Conservation (phyloP, 495 filamentous ascomycete species). For the Xylaria palmicola region DNA sequence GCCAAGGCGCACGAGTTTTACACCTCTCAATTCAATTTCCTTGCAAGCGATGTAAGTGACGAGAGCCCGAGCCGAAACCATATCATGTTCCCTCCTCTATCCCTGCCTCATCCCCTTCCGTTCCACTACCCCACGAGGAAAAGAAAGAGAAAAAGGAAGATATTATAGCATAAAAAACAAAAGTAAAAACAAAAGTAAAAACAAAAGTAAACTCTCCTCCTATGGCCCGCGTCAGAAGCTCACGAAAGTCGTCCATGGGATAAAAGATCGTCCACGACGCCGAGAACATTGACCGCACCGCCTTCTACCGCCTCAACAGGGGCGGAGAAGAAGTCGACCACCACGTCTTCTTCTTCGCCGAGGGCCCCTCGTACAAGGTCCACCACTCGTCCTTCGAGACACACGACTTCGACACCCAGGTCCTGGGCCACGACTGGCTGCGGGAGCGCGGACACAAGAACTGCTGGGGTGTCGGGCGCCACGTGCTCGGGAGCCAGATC, state of each 20-base stretch:
- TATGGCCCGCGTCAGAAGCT: background rate
- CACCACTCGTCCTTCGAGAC: constrained; percentile 76
- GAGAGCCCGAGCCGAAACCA: background rate
- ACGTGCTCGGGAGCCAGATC: constrained; percentile 64
- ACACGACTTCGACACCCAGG: constrained; percentile 72
- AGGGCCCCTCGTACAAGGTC: constrained; percentile 56
- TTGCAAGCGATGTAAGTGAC: constrained; percentile 50
- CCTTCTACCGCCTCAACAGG: constrained; percentile 65
- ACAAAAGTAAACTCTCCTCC: background rate
- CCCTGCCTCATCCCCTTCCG: no score
- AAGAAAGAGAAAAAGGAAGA: no score
- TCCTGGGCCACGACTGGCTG: constrained; percentile 72
- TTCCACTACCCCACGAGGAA: no score
- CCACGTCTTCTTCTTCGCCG: constrained; percentile 69
- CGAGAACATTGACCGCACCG: constrained; percentile 50
- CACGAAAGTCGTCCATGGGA: background rate
- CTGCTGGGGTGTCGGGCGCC: constrained; percentile 72
- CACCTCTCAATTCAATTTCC: constrained; percentile 65
- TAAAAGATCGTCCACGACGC: constrained; percentile 48
- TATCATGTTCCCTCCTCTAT: constrained; percentile 4
- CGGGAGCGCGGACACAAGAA: constrained; percentile 60
- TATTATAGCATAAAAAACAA: no score
- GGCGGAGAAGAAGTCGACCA: constrained; percentile 64
- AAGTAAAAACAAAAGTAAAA: background rate
- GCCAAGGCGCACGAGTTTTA: constrained; percentile 60